Conservation (phyloP, 1,284 basidiomycete species). For the Malassezia brasiliensis region DNA sequence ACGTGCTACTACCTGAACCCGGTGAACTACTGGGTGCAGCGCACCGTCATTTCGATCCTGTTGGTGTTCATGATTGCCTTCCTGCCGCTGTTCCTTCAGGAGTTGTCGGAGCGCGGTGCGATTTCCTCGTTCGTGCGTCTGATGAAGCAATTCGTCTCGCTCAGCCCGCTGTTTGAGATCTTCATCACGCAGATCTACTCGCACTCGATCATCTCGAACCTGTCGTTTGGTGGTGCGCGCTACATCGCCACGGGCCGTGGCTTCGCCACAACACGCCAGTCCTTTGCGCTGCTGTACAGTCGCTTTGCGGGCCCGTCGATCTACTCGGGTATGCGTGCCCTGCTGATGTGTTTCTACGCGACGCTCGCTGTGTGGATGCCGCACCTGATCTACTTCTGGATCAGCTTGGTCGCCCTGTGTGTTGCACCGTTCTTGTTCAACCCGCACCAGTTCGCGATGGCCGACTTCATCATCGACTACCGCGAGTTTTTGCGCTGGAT, state of each 20-base stretch:
- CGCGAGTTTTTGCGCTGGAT: constrained; percentile 49
- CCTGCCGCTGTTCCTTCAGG: constrained; percentile 47
- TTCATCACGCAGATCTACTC: constrained; percentile 48
- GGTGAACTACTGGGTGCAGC: constrained; percentile 48
- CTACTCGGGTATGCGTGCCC: constrained; percentile 45
- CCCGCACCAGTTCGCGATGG: constrained; percentile 46
- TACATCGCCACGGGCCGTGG: constrained; percentile 49
- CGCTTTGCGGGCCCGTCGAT: constrained; percentile 48
- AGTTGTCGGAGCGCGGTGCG: constrained; percentile 46
- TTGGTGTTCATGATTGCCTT: constrained; percentile 49
- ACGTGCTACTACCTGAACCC: constrained; percentile 48
- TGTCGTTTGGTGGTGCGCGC: constrained; percentile 48
- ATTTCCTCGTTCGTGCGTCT: constrained; percentile 44
- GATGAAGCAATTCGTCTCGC: constrained; percentile 45
- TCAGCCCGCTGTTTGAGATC: constrained; percentile 47
- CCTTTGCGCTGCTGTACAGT: constrained; percentile 45
- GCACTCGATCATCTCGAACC: constrained; percentile 46
- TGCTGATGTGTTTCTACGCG: constrained; percentile 44
- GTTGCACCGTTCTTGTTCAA: constrained; percentile 48
- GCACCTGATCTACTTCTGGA: constrained; percentile 49
- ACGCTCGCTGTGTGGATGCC: constrained; percentile 48
- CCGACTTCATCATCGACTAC: constrained; percentile 49
- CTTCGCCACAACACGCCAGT: constrained; percentile 46
- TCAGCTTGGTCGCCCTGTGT: constrained; percentile 45
- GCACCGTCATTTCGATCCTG: constrained; percentile 48